Evolutionary conservation across 805 yeast species (phyloP).

Genomic region (Gaillardinia entomophila): DNA sequence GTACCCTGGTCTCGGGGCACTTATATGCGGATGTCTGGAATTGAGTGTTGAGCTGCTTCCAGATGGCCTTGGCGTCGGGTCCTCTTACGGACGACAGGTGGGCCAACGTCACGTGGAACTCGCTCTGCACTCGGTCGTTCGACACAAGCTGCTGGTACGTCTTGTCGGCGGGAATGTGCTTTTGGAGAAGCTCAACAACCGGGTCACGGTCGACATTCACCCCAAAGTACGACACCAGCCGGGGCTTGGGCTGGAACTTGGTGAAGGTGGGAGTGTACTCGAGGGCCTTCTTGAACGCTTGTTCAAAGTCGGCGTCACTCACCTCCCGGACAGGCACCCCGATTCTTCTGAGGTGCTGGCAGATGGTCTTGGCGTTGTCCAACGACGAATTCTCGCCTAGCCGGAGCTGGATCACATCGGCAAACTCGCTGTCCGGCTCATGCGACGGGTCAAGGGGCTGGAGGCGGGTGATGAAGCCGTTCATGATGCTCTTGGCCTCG

Average conservation of each 20-base stretch:
- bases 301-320: slow-evolving; percentile 14
- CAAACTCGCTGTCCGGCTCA: slow-evolving; percentile 65
- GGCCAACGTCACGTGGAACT: slow-evolving; percentile 64
- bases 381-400: slow-evolving; percentile 41
- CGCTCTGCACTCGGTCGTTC: slow-evolving; percentile 38
- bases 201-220: slow-evolving; percentile 1
- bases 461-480: slow-evolving; percentile 65
- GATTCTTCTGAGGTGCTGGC: not conserved
- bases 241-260: slow-evolving; percentile 21
- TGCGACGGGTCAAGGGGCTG: slow-evolving; percentile 45
- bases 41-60: slow-evolving; percentile 10
- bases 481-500: slow-evolving; percentile 58
- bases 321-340: not conserved
- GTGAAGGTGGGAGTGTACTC: slow-evolving; percentile 46
- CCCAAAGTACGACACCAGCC: slow-evolving; percentile 9
- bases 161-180: slow-evolving; percentile 3
- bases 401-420: slow-evolving; percentile 53
- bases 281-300: slow-evolving; percentile 50
- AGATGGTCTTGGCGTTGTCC: slow-evolving; percentile 41
- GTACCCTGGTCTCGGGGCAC: not conserved
- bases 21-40: slow-evolving; percentile 3
- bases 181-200: slow-evolving; percentile 7
- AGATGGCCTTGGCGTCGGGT: slow-evolving; percentile 10
- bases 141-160: slow-evolving; percentile 21
- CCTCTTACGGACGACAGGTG: slow-evolving; percentile 29